Evolutionary conservation across 352 stramenopile species (phyloP), one percentile per base, ranked within the genome.

Genomic region (Blastocystis sp.): DNA sequence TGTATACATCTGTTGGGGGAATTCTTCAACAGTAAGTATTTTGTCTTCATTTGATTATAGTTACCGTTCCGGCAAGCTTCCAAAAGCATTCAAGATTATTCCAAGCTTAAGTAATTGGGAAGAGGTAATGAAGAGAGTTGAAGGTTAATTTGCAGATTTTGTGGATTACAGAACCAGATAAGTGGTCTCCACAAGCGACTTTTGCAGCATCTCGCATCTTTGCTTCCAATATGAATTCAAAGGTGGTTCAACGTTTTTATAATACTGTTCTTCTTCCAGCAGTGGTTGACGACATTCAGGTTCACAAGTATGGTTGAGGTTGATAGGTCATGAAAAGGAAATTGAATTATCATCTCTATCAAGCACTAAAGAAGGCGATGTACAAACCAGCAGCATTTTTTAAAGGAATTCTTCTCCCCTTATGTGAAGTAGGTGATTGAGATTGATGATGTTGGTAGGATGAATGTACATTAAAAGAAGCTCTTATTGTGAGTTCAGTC

Each of bases 51-150:
- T 51, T 81, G 22, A 58, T 37, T 53, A 7, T 88, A 88, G 94
- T 35, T 99, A 99, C 92, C 98, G 95, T 59, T 96, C 95, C 3
- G 97, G 97, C 64, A 99, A 99, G 91, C 92, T 99, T 56, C 97
- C 97, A 6, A 99, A 99, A 92, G 97, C 97, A 22, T 99, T 99
- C 92, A 99, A 99, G 93, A 97, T 99, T 48, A 98, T 99, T 87
- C 97, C 97, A 27, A 97, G 95, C 33, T 91, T 99, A 64, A 96
- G 93, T 88, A 98, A 99, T 92, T 99, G 97, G 97, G 97, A 99
- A 90, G 96, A 97, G 90, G 92, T 96, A 24, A 15, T 33, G 13
- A 30, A 17, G 22, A n/a, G n/a, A 51, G 0, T 22, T 4, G 11
- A 27, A 6, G 4, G 22, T 0, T 84, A 17, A 95, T 84, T n/a